These are phyloP conservation scores for Neovahlkampfia damariscottae DNA, from an alignment of 78 protist genomes.

Conservation along the genomic window DNA sequence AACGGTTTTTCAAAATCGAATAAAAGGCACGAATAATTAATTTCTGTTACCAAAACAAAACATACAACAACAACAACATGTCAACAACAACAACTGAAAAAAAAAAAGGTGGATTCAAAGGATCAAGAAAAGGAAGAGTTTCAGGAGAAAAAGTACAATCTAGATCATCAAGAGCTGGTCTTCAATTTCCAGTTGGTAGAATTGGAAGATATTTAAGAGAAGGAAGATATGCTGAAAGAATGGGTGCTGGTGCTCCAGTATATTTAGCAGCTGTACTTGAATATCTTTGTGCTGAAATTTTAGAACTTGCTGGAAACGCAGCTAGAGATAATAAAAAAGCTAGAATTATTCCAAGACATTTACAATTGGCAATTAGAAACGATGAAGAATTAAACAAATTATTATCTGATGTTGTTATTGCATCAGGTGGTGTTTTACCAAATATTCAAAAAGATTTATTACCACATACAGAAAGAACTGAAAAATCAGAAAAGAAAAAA, in stretches of 20 bases:
- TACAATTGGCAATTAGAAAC: slow-evolving; percentile 86
- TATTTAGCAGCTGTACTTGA: slow-evolving; percentile 95
- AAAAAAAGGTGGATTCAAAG: too few species aligned
- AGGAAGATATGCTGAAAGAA: slow-evolving; percentile 36
- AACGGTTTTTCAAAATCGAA: too few species aligned
- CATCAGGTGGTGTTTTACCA: slow-evolving; percentile 3
- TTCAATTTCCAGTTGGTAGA: slow-evolving; percentile 23
- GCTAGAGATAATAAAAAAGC: slow-evolving; percentile 73
- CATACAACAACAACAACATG: too few species aligned
- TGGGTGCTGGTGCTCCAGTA: slow-evolving; percentile 83
- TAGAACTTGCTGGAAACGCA: slow-evolving; percentile 92
- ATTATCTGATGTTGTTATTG: not conserved
- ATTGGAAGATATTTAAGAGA: not conserved
- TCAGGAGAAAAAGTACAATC: not conserved
- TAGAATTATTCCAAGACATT: slow-evolving; percentile 91
- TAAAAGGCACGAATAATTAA: too few species aligned
- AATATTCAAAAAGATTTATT: not conserved
- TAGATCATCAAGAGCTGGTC: slow-evolving; percentile 14
- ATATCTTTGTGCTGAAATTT: slow-evolving; percentile 88
- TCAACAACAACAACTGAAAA: too few species aligned
- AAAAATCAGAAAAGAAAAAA: not conserved
- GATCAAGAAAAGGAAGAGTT: too few species aligned
- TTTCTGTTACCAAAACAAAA: too few species aligned
- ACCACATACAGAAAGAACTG: not conserved
- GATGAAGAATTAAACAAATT: slow-evolving; percentile 87